Conservation (phyloP, 2,329 filamentous ascomycete species). For the Keithomyces neogunnii region DNA sequence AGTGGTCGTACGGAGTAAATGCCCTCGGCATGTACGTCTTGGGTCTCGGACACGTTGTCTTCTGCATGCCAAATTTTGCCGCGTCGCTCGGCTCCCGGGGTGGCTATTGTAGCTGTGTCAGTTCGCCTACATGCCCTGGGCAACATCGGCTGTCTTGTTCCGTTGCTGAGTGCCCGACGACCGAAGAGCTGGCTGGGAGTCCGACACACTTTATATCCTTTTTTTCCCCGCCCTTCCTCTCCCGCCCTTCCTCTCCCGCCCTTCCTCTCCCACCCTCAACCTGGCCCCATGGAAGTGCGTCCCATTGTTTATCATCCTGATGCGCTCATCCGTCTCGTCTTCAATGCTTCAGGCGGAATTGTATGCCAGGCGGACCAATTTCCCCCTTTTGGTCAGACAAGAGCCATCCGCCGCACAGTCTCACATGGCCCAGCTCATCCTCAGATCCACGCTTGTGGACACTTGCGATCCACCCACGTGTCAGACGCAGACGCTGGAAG, state of each 20-base stretch:
- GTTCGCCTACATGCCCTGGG: background rate
- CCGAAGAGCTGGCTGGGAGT: too few species aligned
- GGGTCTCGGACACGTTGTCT: background rate
- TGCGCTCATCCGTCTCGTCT: background rate
- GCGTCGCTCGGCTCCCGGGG: background rate
- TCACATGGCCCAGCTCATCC: slow-evolving; percentile 4
- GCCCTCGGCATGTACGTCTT: background rate
- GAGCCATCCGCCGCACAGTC: background rate
- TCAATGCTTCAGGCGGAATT: background rate
- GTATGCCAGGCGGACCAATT: background rate
- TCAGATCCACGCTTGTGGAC: slow-evolving; percentile 5
- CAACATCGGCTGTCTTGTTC: background rate
- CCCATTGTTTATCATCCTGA: slow-evolving; percentile 3
- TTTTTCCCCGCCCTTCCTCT: background rate
- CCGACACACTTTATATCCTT: slow-evolving; percentile 1
- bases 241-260: background rate
- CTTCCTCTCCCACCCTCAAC: background rate
- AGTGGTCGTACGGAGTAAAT: background rate
- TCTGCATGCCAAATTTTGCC: background rate
- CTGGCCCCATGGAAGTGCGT: background rate
- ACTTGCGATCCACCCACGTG: slow-evolving; percentile 14
- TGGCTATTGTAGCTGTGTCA: background rate
- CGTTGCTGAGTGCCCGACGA: background rate
- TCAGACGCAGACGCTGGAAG: slow-evolving; percentile 9
- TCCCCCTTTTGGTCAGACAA: background rate